Evolutionary conservation across 345 rosid species (phyloP), one percentile per base, ranked within the genome.

Genomic region (Salix koriyanagi): DNA sequence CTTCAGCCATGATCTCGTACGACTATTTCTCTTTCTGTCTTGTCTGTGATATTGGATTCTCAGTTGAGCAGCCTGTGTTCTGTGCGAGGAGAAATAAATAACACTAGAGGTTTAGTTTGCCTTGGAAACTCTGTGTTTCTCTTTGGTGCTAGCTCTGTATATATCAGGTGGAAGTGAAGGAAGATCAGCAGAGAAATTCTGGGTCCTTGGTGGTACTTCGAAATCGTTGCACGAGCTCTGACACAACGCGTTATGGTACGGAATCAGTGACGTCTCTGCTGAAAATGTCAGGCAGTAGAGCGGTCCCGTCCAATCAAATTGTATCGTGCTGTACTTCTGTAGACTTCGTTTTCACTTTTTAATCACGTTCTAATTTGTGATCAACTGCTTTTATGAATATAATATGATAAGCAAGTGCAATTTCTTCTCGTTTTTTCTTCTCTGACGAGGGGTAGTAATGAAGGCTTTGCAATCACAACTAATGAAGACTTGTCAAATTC

Each of bases 1-100:
- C 70, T 73, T 7, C 84, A 15, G 69, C 70, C 81, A 77, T 87
- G 5, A 62, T 37, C 28, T 23, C 26, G 4, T 10, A 9, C 11
- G 28, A 58, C 14, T 21, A 8, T 66, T 4, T 28, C 66, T 21
- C 28, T 25, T 23, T 1, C 30, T 62, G 1, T 37, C 69, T 66
- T 3, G 62, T 11, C 6, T n/a, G 28, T 58, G 62, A 58, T 58
- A 25, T 1, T 9, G 28, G 62, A 3, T n/a, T 13, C 64, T n/a
- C 64, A 58, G 23, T 10, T 58, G 28, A 25, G 14, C 0, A 9
- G 62, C 62, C 23, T 58, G 10, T n/a, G 6, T 0, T 56, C 61
- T 4, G 14, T 9, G 0, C 28, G 13, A 4, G 0, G 28, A 58
- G 28, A 58, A 10, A 3, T 25, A n/a, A 58, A 58, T 8, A 3